A percentile compares a stretch with the other conserved stretches of the same genome.
Conservation (phyloP, 495 filamentous ascomycete genomes). For the Letharia lupina region DNA sequence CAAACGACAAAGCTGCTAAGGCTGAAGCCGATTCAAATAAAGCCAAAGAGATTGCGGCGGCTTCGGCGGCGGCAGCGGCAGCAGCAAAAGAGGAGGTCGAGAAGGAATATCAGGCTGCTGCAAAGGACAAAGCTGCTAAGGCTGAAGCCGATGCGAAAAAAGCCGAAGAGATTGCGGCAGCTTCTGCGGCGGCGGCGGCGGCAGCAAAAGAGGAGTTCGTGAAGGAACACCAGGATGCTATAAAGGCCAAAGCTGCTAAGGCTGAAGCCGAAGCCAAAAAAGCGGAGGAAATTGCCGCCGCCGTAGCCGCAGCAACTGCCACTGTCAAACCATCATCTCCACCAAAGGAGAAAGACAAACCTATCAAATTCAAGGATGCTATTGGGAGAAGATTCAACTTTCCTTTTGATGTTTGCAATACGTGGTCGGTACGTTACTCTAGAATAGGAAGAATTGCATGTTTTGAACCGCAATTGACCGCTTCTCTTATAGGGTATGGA, state of each 20-base stretch:
- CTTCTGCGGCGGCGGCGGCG: constrained; percentile 26
- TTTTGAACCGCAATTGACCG: neutral
- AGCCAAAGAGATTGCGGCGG: constrained; percentile 42
- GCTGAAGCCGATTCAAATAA: constrained; percentile 46
- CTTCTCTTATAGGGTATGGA: constrained; percentile 62
- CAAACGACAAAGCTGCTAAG: constrained; percentile 35
- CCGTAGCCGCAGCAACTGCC: constrained; percentile 35
- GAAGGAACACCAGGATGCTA: constrained; percentile 30
- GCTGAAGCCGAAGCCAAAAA: constrained; percentile 37
- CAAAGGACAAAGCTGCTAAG: constrained; percentile 29
- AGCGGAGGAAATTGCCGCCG: constrained; percentile 33
- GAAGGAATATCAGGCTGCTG: constrained; percentile 11
- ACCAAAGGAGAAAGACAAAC: constrained; percentile 46
- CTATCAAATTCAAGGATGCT: constrained; percentile 80
- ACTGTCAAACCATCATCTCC: constrained; percentile 29
- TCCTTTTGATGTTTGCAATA: constrained; percentile 69
- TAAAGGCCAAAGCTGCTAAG: constrained; percentile 25
- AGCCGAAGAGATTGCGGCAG: constrained; percentile 34
- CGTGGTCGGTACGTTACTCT: constrained; percentile 59
- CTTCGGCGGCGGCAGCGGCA: constrained; percentile 5
- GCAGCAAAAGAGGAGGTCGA: neutral
- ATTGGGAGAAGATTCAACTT: constrained; percentile 82
- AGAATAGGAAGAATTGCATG: neutral
- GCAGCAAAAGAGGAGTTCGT: constrained; percentile 28
- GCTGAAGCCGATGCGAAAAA: constrained; percentile 38